A percentile compares a stretch with the other conserved stretches of the same genome.
Conservation (phyloP, 2,329 filamentous ascomycete genomes). For the Raffaelea arxii region DNA sequence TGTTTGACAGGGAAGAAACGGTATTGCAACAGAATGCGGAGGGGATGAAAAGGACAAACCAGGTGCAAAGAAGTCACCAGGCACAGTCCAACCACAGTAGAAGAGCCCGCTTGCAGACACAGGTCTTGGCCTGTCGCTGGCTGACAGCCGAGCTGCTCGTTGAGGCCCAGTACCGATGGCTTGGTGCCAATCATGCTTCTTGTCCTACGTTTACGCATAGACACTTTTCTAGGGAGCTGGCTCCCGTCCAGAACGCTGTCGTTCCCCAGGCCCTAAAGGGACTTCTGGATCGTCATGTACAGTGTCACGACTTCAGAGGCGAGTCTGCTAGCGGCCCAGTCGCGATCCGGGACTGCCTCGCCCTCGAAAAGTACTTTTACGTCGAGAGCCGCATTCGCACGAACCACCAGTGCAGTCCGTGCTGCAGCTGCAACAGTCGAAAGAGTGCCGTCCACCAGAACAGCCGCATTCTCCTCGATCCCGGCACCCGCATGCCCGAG, state of each 20-base stretch:
- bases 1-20: slow-evolving; percentile 17
- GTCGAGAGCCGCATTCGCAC: not conserved
- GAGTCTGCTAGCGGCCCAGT: not conserved
- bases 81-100: slow-evolving; percentile 9
- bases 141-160: slow-evolving; percentile 9
- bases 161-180: slow-evolving; percentile 12
- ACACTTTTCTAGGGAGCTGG: too few species aligned
- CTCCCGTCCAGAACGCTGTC: not conserved
- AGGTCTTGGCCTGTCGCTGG: slow-evolving; percentile 10
- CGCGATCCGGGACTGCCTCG: not conserved
- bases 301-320: too few species aligned
- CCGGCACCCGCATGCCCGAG: slow-evolving; percentile 15
- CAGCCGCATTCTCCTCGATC: too few species aligned
- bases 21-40: too few species aligned
- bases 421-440: too few species aligned
- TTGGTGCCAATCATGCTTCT: not conserved
- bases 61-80: too few species aligned
- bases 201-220: not conserved
- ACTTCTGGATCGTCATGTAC: not conserved
- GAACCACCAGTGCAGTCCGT: not conserved
- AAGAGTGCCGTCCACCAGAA: not conserved
- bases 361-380: not conserved
- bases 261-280: not conserved
- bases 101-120: not conserved
- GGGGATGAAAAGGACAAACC: too few species aligned